Conservation (phyloP, 352 stramenopile species). For the Phytophthora megakarya region DNA sequence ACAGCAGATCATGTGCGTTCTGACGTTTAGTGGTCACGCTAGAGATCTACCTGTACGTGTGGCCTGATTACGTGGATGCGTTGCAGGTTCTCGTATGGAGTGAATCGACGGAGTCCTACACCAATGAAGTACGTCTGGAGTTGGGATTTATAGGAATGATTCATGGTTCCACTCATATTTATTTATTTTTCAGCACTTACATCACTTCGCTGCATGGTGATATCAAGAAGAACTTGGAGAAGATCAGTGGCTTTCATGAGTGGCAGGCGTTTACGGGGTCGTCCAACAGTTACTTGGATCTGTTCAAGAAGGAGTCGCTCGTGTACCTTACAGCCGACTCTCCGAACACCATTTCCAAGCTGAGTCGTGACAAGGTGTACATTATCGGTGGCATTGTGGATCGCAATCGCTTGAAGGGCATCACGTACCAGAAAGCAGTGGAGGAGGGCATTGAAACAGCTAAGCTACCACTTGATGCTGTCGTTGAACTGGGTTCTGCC, state of each 20-base stretch:
- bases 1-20: conserved; percentile 93
- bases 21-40: conserved; percentile 7
- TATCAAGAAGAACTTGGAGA: conserved; percentile 82
- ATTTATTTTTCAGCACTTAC: conserved; percentile 37
- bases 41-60: neutral
- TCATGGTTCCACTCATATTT: neutral
- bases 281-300: conserved; percentile 66
- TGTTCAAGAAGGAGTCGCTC: conserved; percentile 84
- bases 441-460: conserved; percentile 91
- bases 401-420: conserved; percentile 95
- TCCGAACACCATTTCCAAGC: conserved; percentile 86
- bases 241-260: conserved; percentile 91
- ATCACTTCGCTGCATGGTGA: conserved; percentile 79
- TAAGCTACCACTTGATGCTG: conserved; percentile 91
- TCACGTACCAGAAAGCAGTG: conserved; percentile 92
- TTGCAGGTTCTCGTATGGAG: conserved; percentile 82
- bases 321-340: conserved; percentile 97
- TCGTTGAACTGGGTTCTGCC: conserved; percentile 69
- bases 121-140: conserved; percentile 51
- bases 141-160: neutral
- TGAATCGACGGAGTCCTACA: conserved; percentile 62
- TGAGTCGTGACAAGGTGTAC: conserved; percentile 93
- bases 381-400: conserved; percentile 98
- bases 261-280: conserved; percentile 77
- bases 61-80: neutral